phyloP scores from a whole-genome alignment of 768 basidiomycete genomes.

The Agrocybe pediades region DNA sequence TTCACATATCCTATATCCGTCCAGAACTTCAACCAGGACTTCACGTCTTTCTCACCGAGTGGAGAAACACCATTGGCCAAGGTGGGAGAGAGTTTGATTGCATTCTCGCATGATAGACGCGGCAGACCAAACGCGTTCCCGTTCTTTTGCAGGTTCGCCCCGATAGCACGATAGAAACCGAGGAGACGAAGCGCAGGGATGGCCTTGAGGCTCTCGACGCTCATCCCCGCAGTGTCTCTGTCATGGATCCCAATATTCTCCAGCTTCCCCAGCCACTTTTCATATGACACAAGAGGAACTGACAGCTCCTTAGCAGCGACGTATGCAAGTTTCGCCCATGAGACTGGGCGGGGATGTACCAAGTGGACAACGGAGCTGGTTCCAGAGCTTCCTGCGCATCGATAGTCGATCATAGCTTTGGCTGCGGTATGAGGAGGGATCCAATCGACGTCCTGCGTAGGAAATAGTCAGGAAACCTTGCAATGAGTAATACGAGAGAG shows the following conservation, averaged over 20 bases:
- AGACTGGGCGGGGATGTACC: not conserved
- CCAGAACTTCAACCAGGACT: not conserved
- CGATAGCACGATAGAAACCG: not conserved
- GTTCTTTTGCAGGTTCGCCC: not conserved
- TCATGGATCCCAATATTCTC: not conserved
- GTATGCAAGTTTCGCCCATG: not conserved
- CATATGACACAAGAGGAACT: not conserved
- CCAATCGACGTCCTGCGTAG: not conserved
- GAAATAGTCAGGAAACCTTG: not conserved
- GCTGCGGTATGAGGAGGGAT: conserved; percentile 3
- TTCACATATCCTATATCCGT: not conserved
- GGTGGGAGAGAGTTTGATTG: not conserved
- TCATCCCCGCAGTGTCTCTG: not conserved
- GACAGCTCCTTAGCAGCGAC: not conserved
- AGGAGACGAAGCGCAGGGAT: not conserved
- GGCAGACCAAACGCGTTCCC: not conserved
- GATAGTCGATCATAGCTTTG: conserved; percentile 1
- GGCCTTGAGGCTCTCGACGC: not conserved
- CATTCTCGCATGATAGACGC: not conserved
- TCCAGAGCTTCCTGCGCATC: not conserved
- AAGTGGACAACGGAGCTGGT: not conserved
- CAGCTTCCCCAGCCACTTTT: not conserved
- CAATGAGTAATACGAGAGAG: no score
- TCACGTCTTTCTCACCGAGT: not conserved
- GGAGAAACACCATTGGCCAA: not conserved